A percentile compares a stretch with the other conserved stretches of the same genome.
These are phyloP conservation scores for Diplocarpon rosae DNA, from an alignment of 2,329 filamentous ascomycete genomes.

Conservation along the genomic window DNA sequence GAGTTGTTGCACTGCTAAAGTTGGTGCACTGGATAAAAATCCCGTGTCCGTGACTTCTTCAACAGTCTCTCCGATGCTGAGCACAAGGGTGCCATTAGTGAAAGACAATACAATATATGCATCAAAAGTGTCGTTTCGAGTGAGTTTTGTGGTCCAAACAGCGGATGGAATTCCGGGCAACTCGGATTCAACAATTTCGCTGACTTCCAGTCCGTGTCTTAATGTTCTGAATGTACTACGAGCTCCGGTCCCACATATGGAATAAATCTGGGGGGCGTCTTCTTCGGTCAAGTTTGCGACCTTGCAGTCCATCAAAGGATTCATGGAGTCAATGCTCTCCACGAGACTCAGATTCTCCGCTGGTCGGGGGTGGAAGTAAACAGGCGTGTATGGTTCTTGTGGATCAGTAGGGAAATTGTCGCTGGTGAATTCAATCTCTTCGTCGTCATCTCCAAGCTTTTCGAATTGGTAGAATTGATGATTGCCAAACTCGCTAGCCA, in stretches of 20 bases:
- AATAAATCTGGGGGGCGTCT: constrained; percentile 93
- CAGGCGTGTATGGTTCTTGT: constrained; percentile 57
- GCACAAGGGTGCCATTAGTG: constrained; percentile 76
- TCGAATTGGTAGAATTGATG: constrained; percentile 96
- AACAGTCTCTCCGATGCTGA: constrained; percentile 94
- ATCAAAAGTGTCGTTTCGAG: constrained; percentile 72
- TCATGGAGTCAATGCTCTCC: constrained; percentile 78
- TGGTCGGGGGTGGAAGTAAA: constrained; percentile 74
- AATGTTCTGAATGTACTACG: constrained; percentile 84
- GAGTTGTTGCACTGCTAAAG: constrained; percentile 84
- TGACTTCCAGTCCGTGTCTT: constrained; percentile 85
- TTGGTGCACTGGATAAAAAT: constrained; percentile 80
- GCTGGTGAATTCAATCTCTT: constrained; percentile 77
- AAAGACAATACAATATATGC: constrained; percentile 95
- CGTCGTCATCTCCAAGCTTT: constrained; percentile 89
- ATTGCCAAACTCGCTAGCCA: constrained; percentile 85
- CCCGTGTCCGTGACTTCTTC: constrained; percentile 92
- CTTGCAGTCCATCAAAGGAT: constrained; percentile 83
- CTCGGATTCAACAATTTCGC: constrained; percentile 91
- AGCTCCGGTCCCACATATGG: constrained; percentile 78
- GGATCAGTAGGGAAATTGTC: constrained; percentile 73
- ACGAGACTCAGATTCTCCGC: constrained; percentile 76
- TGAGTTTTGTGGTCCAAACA: constrained; percentile 92
- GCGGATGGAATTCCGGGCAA: constrained; percentile 78
- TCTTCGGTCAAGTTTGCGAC: constrained; percentile 84